Base-by-base conservation (phyloP, 2,329 filamentous ascomycete genomes). In the Didymosphaeria variabile region DNA sequence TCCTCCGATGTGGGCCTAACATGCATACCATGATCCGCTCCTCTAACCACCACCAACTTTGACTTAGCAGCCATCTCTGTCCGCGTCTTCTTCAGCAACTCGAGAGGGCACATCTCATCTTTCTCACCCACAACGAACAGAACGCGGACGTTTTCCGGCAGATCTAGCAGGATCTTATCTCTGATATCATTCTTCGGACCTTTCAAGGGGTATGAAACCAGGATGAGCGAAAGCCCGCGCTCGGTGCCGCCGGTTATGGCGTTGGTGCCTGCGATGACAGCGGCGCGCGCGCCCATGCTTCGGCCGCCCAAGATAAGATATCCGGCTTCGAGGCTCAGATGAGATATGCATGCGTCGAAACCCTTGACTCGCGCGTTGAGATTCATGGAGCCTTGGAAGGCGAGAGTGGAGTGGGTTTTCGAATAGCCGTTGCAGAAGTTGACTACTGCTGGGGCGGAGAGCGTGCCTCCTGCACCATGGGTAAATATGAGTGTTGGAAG, bases 251-350 rank as follows among this genome's bases (percentile, higher is more conserved):
- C 40, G 6, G 42, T 47, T n/a, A 67, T 29, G 17, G 67, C 36
- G 23, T 78, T 70, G 2, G 66, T 67, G 0, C 75, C 77, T 3
- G 80, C 75, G 17, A 80, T 72, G 5, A 77, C 76, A 3, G 80
- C 80, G 5, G 81, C 80, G 17, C 80, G 71, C 10, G 80, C 76
- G 9, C 81, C 80, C 80, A 82, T 82, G 45, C 79, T 81, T 3
- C 80, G 65, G 1, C 81, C 80, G 1, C 80, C 79, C 2, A 82
- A 60, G 3, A 73, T 64, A 6, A 68, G 34, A 9, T 15, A 42
- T 44, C 23, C 23, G 7, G 17, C 32, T 34, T 58, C n/a, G 3
- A 52, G 34, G 3, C 40, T 15, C 2, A 66, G 45, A 42, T 77
- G 60, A 23, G 70, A 67, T 2, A 78, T 62, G n/a, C 79, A 77